phyloP scores from a whole-genome alignment of 805 yeast species.

The Suhomyces faveliae region DNA sequence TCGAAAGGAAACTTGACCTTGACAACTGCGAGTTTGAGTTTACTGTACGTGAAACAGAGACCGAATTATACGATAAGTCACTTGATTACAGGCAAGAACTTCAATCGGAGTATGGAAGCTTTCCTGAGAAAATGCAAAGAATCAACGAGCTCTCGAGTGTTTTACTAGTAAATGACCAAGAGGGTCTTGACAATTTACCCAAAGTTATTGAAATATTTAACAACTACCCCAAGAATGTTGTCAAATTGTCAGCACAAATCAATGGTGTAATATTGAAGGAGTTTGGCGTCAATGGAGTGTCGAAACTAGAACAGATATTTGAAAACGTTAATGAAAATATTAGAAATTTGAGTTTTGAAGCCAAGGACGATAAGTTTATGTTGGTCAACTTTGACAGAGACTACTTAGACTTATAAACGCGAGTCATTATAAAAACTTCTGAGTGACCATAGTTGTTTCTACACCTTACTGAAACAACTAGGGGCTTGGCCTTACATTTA shows the following conservation, averaged over 20 bases:
- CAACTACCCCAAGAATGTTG: constrained; percentile 19
- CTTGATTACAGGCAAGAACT: constrained; percentile 18
- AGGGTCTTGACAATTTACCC: constrained; percentile 22
- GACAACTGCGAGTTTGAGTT: constrained; percentile 16
- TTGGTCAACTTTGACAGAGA: constrained; percentile 39
- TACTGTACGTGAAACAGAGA: constrained; percentile 5
- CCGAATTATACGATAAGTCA: constrained; percentile 19
- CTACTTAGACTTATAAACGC: constrained; percentile 28
- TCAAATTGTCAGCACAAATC: constrained; percentile 19
- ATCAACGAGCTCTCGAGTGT: constrained; percentile 23
- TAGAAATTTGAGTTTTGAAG: constrained; percentile 24
- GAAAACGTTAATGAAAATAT: constrained; percentile 32
- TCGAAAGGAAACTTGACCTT: constrained; percentile 17
- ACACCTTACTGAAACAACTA: too few species aligned
- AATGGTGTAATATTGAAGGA: constrained; percentile 24
- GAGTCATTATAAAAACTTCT: too few species aligned
- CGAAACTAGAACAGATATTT: constrained; percentile 33
- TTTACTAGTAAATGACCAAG: constrained; percentile 20
- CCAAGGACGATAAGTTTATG: constrained; percentile 33
- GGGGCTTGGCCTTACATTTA: too few species aligned
- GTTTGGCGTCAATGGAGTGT: constrained; percentile 23
- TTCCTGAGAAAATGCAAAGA: constrained; percentile 3
- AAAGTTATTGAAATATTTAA: constrained; percentile 19
- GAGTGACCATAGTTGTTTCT: too few species aligned
- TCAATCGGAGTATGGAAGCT: constrained; percentile 13